A percentile compares a stretch with the other conserved stretches of the same genome.
Evolutionary conservation across 768 basidiomycete species (phyloP).

Genomic region (Coprinellus aureogranulatus): DNA sequence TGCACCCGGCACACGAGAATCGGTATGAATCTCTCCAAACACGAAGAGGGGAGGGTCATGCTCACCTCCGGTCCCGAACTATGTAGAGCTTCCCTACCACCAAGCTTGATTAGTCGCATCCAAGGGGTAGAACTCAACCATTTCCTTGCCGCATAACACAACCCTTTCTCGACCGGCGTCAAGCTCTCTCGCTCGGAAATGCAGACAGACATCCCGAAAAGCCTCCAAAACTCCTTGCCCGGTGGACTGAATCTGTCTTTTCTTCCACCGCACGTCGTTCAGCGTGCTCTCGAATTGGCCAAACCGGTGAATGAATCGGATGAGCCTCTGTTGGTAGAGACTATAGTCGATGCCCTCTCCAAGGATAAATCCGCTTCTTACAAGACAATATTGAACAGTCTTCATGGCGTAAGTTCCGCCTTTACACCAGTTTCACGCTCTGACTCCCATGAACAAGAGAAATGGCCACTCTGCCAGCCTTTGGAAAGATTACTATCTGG

Average conservation of each 20-base stretch:
- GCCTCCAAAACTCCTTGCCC: slow-evolving; percentile 30
- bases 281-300: slow-evolving; percentile 54
- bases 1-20: no score
- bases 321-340: slow-evolving; percentile 56
- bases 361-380: slow-evolving; percentile 25
- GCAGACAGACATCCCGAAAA: slow-evolving; percentile 35
- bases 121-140: no score
- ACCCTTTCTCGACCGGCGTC: no score
- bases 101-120: no score
- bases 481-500: slow-evolving; percentile 82
- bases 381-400: slow-evolving; percentile 62
- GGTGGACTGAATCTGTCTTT: slow-evolving; percentile 34
- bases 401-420: slow-evolving; percentile 57
- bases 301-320: slow-evolving; percentile 55
- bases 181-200: no score
- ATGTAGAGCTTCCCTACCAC: no score
- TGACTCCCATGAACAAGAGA: slow-evolving; percentile 29
- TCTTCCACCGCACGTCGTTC: slow-evolving; percentile 53
- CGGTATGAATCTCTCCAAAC: no score
- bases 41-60: no score
- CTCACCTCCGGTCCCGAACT: no score
- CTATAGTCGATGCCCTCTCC: slow-evolving; percentile 26
- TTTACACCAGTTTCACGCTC: slow-evolving; percentile 14
- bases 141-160: no score
- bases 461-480: slow-evolving; percentile 55